phyloP scores from a whole-genome alignment of 2,329 filamentous ascomycete genomes.

The Torrubiellomyces zombiae region DNA sequence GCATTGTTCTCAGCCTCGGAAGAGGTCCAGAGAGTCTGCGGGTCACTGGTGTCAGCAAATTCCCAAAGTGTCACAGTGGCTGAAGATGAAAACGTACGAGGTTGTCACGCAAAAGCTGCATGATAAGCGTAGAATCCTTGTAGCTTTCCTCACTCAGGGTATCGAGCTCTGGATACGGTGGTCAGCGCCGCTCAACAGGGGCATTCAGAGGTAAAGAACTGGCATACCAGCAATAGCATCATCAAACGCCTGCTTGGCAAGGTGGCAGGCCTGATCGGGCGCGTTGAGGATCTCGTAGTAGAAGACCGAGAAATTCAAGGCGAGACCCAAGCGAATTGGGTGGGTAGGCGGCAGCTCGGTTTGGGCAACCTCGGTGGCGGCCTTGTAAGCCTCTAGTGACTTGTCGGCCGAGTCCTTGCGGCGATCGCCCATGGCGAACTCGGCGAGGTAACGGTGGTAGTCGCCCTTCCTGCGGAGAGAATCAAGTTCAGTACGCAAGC shows the following conservation, averaged over 20 bases:
- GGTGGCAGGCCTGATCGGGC: conserved; percentile 92
- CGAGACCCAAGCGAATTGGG: conserved; percentile 92
- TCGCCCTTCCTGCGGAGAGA: conserved; percentile 73
- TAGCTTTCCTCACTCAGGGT: conserved; percentile 97
- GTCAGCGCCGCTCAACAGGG: not conserved
- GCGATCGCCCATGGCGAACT: conserved; percentile 88
- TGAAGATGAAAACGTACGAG: conserved; percentile 49
- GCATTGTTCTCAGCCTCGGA: conserved; percentile 95
- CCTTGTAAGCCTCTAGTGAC: conserved; percentile 94
- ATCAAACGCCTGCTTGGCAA: conserved; percentile 98
- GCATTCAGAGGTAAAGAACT: too few relatives aligned
- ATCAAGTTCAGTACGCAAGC: too few relatives aligned
- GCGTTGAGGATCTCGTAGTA: conserved; percentile 99
- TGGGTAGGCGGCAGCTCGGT: conserved; percentile 94
- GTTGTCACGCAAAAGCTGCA: conserved; percentile 97
- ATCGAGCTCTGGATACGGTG: conserved; percentile 59
- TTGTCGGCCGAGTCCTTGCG: conserved; percentile 88
- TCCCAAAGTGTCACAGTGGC: too few relatives aligned
- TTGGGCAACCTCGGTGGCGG: conserved; percentile 91
- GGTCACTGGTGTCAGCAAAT: conserved; percentile 12
- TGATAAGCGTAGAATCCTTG: conserved; percentile 97
- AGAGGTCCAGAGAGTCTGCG: conserved; percentile 93
- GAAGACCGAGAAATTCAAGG: conserved; percentile 98
- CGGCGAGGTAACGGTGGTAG: conserved; percentile 96
- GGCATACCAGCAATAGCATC: conserved; percentile 73